phyloP scores from a whole-genome alignment of 2,329 filamentous ascomycete genomes.

The Pseudogymnoascus sp. region DNA sequence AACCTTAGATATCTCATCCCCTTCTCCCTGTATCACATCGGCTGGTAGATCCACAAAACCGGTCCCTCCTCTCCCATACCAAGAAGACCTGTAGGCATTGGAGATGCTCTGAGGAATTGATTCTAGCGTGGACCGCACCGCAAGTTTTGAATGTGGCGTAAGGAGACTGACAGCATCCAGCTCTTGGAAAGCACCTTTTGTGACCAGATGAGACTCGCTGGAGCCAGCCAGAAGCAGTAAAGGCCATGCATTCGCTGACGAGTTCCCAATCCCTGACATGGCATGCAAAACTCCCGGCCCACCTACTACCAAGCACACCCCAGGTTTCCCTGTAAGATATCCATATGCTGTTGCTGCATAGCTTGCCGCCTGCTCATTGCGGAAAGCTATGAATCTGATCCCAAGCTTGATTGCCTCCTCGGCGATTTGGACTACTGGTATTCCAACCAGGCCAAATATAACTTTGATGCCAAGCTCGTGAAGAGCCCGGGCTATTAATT shows the following conservation, averaged over 20 bases:
- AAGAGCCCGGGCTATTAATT: constrained; percentile 23
- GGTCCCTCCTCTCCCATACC: constrained; percentile 47
- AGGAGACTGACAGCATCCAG: constrained; percentile 47
- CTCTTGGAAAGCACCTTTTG: constrained; percentile 51
- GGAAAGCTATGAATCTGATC: constrained; percentile 50
- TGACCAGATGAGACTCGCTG: constrained; percentile 42
- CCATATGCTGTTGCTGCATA: constrained; percentile 54
- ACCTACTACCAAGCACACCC: constrained; percentile 51
- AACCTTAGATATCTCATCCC: constrained; percentile 20
- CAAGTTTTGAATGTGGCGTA: constrained; percentile 45
- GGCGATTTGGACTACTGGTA: constrained; percentile 48
- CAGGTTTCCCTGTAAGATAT: constrained; percentile 48
- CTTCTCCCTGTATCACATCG: constrained; percentile 43
- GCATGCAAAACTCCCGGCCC: constrained; percentile 52
- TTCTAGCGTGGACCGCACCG: constrained; percentile 39
- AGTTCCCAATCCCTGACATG: constrained; percentile 47
- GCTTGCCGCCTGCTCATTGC: constrained; percentile 52
- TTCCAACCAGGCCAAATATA: constrained; percentile 26
- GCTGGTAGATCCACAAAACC: constrained; percentile 49
- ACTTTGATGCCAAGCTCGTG: constrained; percentile 24
- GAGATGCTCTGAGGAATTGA: constrained; percentile 40
- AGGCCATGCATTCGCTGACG: constrained; percentile 48
- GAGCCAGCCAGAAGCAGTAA: constrained; percentile 48
- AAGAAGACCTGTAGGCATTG: constrained; percentile 45
- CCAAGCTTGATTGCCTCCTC: constrained; percentile 50